These are phyloP conservation scores for Arthrobotrys sinensis DNA, from an alignment of 2,329 filamentous ascomycete genomes.

Conservation along the genomic window DNA sequence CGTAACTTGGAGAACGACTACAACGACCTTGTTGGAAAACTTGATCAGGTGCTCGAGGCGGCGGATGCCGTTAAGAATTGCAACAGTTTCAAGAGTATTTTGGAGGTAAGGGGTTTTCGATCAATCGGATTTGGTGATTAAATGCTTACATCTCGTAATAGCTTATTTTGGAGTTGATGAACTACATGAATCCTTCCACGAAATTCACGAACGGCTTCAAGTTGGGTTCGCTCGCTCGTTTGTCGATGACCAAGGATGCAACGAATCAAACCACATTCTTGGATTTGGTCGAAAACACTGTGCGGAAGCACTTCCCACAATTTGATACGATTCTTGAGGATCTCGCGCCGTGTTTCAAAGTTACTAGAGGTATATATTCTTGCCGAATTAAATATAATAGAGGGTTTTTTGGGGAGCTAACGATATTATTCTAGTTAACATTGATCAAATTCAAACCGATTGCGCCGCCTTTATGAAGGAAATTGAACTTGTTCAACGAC, in stretches of 20 bases:
- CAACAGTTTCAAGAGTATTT: conserved; percentile 93
- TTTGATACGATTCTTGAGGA: conserved; percentile 92
- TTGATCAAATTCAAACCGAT: conserved; percentile 89
- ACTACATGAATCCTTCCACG: conserved; percentile 99
- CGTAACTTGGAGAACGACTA: conserved; percentile 89
- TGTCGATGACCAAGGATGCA: conserved; percentile 99
- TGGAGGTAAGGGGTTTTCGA: conserved; percentile 71
- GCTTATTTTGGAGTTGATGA: conserved; percentile 96
- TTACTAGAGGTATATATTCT: conserved; percentile 54
- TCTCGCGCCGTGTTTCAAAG: conserved; percentile 71
- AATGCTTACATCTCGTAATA: conserved; percentile 35
- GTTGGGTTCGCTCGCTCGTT: conserved; percentile 88
- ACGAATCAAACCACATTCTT: conserved; percentile 98
- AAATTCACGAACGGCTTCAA: conserved; percentile 99
- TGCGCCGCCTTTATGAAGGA: conserved; percentile 94
- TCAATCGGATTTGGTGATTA: not conserved
- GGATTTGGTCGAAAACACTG: conserved; percentile 95
- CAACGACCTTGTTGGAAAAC: conserved; percentile 87
- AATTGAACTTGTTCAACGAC: conserved; percentile 92
- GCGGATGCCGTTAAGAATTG: conserved; percentile 93
- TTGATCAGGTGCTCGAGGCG: conserved; percentile 86
- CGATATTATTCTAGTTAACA: conserved; percentile 74
- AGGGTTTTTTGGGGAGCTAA: not conserved
- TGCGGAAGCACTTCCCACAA: conserved; percentile 94
- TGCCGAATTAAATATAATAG: not conserved